Conservation (phyloP, 2,329 filamentous ascomycete species). For the Phoma sp. region DNA sequence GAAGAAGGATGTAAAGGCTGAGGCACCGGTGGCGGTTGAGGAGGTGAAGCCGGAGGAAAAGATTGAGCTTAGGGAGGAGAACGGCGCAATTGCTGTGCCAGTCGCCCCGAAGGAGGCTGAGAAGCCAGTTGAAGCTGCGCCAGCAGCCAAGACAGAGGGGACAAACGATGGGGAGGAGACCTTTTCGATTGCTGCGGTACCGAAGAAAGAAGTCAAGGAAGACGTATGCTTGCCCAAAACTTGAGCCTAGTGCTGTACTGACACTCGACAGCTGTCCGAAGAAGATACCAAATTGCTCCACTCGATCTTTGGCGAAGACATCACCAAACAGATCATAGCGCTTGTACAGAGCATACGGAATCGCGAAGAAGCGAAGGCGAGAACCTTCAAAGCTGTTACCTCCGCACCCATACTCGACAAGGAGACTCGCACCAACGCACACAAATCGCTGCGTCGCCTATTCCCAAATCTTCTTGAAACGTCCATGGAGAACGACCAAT, state of each 20-base stretch:
- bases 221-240: conserved; percentile 8
- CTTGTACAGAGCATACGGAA: conserved; percentile 63
- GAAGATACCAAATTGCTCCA: conserved; percentile 50
- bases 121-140: conserved; percentile 31
- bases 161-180: conserved; percentile 30
- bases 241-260: conserved; percentile 3
- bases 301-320: conserved; percentile 60
- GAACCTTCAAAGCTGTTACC: conserved; percentile 62
- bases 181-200: conserved; percentile 22
- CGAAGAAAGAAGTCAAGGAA: conserved; percentile 22
- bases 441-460: conserved; percentile 75
- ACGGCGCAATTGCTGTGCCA: conserved; percentile 22
- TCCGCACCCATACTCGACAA: conserved; percentile 66
- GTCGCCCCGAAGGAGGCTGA: conserved; percentile 18
- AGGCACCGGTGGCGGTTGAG: conserved; percentile 1
- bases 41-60: conserved; percentile 28
- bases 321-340: conserved; percentile 59
- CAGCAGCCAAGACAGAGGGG: neutral
- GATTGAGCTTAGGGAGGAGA: conserved; percentile 29
- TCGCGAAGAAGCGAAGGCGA: conserved; percentile 63
- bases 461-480: conserved; percentile 83
- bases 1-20: conserved; percentile 19
- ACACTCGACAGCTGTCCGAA: conserved; percentile 41
- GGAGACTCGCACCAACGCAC: conserved; percentile 67
- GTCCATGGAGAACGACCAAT: conserved; percentile 74